A percentile compares a stretch with the other conserved stretches of the same genome.
These are phyloP conservation scores for Mucor irregularis DNA, from an alignment of 371 early-diverging fungal species.

Conservation along the genomic window DNA sequence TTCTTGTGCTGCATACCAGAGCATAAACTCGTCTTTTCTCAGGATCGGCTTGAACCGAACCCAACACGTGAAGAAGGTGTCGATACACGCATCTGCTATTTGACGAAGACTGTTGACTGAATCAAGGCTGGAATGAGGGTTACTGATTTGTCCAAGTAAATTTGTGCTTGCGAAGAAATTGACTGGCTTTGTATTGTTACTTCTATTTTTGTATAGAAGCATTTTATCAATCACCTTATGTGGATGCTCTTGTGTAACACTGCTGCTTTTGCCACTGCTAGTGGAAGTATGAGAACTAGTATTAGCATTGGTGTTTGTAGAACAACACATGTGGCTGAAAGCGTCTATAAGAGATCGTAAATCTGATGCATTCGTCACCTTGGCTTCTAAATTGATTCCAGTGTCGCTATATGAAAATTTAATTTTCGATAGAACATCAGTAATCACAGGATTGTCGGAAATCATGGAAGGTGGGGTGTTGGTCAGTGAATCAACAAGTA, in stretches of 20 bases:
- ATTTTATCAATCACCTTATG: slow-evolving; percentile 13
- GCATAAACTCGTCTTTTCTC: slow-evolving; percentile 31
- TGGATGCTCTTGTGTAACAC: background rate
- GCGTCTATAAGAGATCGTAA: slow-evolving; percentile 35
- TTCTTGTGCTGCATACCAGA: slow-evolving; percentile 27
- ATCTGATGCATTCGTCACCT: slow-evolving; percentile 31
- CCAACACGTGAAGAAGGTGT: slow-evolving; percentile 38
- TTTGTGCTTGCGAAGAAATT: slow-evolving; percentile 27
- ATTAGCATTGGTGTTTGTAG: background rate
- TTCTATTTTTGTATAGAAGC: slow-evolving; percentile 23
- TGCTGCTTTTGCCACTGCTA: background rate
- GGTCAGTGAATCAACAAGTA: background rate
- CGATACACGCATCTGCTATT: slow-evolving; percentile 34
- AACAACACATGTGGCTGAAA: slow-evolving; percentile 30
- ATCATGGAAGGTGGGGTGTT: background rate
- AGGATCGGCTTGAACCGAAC: slow-evolving; percentile 34
- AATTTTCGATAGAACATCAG: slow-evolving; percentile 29
- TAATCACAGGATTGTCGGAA: background rate
- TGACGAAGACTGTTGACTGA: slow-evolving; percentile 11
- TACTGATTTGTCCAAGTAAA: slow-evolving; percentile 22
- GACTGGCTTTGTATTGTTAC: slow-evolving; percentile 30
- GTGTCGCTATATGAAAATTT: slow-evolving; percentile 31
- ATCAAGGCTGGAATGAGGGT: slow-evolving; percentile 28
- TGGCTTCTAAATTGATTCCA: slow-evolving; percentile 36
- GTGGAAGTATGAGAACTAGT: no score